These are phyloP conservation scores for Candida sanyaensis DNA, from an alignment of 1,139 yeast species.

Conservation along the genomic window DNA sequence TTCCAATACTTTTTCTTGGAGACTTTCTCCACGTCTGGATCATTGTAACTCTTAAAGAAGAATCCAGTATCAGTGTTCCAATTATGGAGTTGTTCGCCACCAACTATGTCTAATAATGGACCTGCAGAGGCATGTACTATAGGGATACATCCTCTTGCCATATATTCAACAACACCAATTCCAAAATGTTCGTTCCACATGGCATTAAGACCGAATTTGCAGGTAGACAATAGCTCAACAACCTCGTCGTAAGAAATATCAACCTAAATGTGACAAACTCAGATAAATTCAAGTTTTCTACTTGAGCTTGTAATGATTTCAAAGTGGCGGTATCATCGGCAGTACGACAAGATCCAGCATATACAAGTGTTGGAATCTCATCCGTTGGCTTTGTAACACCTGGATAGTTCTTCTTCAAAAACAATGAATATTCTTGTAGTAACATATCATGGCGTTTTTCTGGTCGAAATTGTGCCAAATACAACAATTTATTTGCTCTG, in stretches of 20 bases:
- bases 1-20: slow-evolving; percentile 16
- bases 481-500: slow-evolving; percentile 63
- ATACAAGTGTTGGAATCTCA: slow-evolving; percentile 54
- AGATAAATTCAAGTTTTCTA: slow-evolving; percentile 47
- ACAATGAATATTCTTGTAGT: slow-evolving; percentile 60
- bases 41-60: slow-evolving; percentile 60
- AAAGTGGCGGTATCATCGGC: slow-evolving; percentile 66
- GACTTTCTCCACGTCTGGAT: slow-evolving; percentile 60
- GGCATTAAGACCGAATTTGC: slow-evolving; percentile 84
- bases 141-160: slow-evolving; percentile 85
- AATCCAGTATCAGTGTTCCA: slow-evolving; percentile 63
- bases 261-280: slow-evolving; percentile 64
- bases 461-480: slow-evolving; percentile 92
- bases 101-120: slow-evolving; percentile 82
- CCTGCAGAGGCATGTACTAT: slow-evolving; percentile 93
- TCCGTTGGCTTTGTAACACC: slow-evolving; percentile 16
- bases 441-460: slow-evolving; percentile 87
- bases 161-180: slow-evolving; percentile 92
- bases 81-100: slow-evolving; percentile 15
- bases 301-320: slow-evolving; percentile 44
- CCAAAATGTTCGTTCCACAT: slow-evolving; percentile 99
- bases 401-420: slow-evolving; percentile 27
- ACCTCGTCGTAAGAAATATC: slow-evolving; percentile 77
- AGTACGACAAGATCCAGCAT: slow-evolving; percentile 85
- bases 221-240: slow-evolving; percentile 50